A percentile compares a stretch with the other conserved stretches of the same genome.
These are phyloP conservation scores for Fragaria vesca DNA, from an alignment of 306 rosid genomes.

Conservation along the genomic window DNA sequence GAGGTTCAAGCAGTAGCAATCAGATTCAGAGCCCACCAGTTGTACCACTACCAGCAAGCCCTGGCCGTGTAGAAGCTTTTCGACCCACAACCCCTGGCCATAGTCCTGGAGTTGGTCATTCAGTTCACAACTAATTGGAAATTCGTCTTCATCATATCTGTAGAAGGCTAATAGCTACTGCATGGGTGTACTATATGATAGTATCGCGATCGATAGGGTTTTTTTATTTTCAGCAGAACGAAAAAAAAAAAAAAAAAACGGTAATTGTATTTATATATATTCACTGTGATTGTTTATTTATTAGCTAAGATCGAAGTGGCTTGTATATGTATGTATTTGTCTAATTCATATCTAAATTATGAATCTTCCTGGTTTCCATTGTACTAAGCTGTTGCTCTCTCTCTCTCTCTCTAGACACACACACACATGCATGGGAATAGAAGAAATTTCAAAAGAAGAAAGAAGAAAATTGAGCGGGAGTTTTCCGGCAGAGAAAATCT, in stretches of 20 bases:
- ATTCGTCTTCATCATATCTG: neutral
- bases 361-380: neutral
- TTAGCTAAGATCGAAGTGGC: neutral
- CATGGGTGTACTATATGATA: neutral
- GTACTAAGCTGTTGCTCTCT: neutral
- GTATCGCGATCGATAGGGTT: neutral
- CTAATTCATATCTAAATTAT: neutral
- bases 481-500: neutral
- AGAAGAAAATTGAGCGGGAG: neutral
- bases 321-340: neutral
- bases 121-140: slow-evolving; percentile 33
- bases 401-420: neutral
- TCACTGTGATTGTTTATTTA: neutral
- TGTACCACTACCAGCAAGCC: neutral
- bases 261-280: neutral
- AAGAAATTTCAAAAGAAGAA: no score
- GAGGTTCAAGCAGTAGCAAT: slow-evolving; percentile 5
- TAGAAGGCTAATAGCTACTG: no score
- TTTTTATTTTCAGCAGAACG: neutral
- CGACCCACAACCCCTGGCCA: slow-evolving; percentile 73
- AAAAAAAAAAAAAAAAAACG: no score
- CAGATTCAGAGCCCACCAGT: neutral
- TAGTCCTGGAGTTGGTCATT: slow-evolving; percentile 83
- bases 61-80: slow-evolving; percentile 52
- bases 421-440: neutral